These are phyloP conservation scores for Termitomyces sp. DNA, from an alignment of 768 basidiomycete species.

Conservation along the genomic window DNA sequence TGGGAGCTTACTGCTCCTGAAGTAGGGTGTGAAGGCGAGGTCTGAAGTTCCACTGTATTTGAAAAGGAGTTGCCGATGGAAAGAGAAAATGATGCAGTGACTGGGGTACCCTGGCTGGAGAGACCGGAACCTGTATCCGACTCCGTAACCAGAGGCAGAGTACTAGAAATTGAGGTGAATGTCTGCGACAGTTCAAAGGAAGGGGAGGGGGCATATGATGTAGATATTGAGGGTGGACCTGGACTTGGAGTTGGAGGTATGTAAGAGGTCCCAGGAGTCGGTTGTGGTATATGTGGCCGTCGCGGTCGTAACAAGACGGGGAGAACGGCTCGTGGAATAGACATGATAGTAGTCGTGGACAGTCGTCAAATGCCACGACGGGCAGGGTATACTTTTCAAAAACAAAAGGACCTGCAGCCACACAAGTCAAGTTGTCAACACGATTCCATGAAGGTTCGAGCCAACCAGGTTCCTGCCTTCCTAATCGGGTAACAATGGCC, in stretches of 20 bases:
- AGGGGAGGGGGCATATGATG: constrained; percentile 9
- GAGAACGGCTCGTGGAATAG: constrained; percentile 1
- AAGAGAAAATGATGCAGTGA: constrained; percentile 5
- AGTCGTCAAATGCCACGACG: constrained; percentile 15
- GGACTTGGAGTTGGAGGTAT: constrained; percentile 8
- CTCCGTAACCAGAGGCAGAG: neutral
- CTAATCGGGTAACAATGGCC: constrained; percentile 8
- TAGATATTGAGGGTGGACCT: neutral
- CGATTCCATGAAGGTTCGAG: constrained; percentile 9
- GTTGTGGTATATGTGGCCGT: constrained; percentile 9
- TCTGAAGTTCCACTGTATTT: constrained; percentile 12
- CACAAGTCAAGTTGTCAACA: constrained; percentile 9
- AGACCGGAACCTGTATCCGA: neutral
- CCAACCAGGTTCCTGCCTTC: constrained; percentile 11
- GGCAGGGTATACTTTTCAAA: constrained; percentile 16
- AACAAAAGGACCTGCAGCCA: constrained; percentile 1
- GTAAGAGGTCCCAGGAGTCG: neutral
- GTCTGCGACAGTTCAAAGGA: neutral
- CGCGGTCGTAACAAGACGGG: constrained; percentile 13
- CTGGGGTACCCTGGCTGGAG: constrained; percentile 16
- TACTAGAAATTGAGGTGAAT: neutral
- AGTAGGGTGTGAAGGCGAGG: constrained; percentile 14
- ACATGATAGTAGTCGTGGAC: constrained; percentile 12
- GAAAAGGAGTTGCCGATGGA: constrained; percentile 15
- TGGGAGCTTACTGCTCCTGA: constrained; percentile 21